phyloP scores from a whole-genome alignment of 108 stramenopile species.

The Pseudonitzschia pungens region DNA sequence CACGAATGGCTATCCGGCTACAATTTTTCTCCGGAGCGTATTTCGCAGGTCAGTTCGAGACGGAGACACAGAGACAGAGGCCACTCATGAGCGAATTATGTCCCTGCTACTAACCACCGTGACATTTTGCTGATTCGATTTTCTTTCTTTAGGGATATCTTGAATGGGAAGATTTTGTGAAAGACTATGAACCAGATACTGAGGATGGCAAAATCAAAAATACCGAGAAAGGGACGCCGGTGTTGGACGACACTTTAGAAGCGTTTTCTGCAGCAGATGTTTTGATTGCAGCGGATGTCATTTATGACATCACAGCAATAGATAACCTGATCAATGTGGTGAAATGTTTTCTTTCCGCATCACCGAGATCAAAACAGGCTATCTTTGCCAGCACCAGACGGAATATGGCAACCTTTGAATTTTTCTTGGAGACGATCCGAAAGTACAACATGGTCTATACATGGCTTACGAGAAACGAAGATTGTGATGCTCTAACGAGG shows the following conservation, averaged over 20 bases:
- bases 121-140: neutral
- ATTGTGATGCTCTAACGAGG: constrained; percentile 21
- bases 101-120: neutral
- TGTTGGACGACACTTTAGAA: neutral
- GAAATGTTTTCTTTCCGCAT: constrained; percentile 33
- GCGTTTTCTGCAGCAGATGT: constrained; percentile 42
- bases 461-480: constrained; percentile 26
- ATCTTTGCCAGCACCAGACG: constrained; percentile 61
- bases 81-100: neutral
- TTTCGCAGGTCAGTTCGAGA: neutral
- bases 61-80: neutral
- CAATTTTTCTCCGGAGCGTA: neutral
- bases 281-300: constrained; percentile 69
- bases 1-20: constrained; percentile 39
- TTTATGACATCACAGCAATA: constrained; percentile 53
- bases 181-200: neutral
- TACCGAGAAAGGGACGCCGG: constrained; percentile 2
- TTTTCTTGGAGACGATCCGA: constrained; percentile 45
- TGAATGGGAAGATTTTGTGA: constrained; percentile 54
- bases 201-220: neutral
- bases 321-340: constrained; percentile 43
- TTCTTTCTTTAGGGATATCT: constrained; percentile 39
- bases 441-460: constrained; percentile 33
- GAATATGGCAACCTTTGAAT: constrained; percentile 51
- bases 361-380: constrained; percentile 24